Base-by-base conservation (phyloP, 176 grass and related monocot species). In the Stipa capillata region DNA sequence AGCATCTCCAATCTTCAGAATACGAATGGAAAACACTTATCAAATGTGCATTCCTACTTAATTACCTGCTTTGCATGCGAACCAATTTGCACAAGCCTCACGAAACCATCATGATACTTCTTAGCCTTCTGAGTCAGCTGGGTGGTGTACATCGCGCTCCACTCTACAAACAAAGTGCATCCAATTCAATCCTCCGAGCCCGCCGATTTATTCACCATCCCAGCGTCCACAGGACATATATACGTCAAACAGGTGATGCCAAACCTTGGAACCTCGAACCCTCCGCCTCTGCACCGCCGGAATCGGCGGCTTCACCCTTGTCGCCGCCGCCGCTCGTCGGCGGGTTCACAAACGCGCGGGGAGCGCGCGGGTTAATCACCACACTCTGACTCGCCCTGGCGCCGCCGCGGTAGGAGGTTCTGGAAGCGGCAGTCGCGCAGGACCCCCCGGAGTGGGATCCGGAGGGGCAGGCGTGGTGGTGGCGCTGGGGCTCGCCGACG, bases 121-220 rank as follows among this genome's bases (percentile, higher is more conserved):
- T 97, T 97, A 61, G 87, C 82, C 55, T 92, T 97, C 69, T 90
- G 85, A 73, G 91, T 92, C 72, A 94, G 34, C 72, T 97, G 89
- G 29, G 85, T 44, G 8, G 87, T 97, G 79, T 97, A 94, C 49
- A 97, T 35, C 4, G 85, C 77, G 41, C 45, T 73, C 89, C 94
- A 88, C 49, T 84, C 86, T 84, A n/a, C 40, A 28, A 83, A 34
- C 68, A 51, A 25, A 74, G 17, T 1, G 37, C 47, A 49, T 4
- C 13, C 29, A 56, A 67, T 37, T 41, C 7, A 68, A 0, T 16
- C 25, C 25, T 56, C 64, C 6, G 49, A 28, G 17, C 17, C 18
- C 39, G 63, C 48, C 61, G 54, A 5, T 27, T 40, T n/a, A 57
- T 83, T 84, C 29, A 58, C 3, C 4, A 3, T 7, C 49, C 1